Percentiles rank a stretch among this genome's conserved stretches.
Evolutionary conservation across 306 rosid species (phyloP).

Genomic region (Erythrophleum fordii): DNA sequence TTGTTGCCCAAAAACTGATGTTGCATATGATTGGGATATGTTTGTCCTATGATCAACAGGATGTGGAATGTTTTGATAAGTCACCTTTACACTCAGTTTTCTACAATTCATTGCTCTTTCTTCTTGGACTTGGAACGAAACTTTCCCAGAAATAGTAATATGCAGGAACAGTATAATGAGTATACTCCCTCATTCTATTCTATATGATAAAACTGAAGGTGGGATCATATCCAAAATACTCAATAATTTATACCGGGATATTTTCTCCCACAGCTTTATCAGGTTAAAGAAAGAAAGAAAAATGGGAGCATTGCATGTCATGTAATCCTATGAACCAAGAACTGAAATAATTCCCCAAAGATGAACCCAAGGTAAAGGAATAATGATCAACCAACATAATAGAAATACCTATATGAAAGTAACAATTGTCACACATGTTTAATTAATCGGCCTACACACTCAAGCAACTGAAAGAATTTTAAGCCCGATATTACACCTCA

Average conservation of each 20-base stretch:
- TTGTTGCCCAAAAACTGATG: background rate
- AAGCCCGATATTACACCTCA: background rate
- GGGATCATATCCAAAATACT: background rate
- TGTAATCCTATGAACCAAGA: background rate
- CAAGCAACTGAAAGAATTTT: background rate
- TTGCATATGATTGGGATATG: background rate
- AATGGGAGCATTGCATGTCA: background rate
- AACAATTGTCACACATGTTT: background rate
- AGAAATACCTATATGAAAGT: background rate
- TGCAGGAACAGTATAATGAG: background rate
- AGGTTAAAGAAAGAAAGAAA: background rate
- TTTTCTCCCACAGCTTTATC: background rate
- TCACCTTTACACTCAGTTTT: background rate
- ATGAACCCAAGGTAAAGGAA: background rate
- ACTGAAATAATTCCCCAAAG: background rate
- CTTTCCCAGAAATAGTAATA: background rate
- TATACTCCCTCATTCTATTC: background rate
- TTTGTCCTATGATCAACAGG: background rate
- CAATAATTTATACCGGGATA: background rate
- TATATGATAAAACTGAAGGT: background rate
- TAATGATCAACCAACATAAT: background rate
- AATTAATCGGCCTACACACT: background rate
- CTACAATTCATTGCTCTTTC: conserved; percentile 13
- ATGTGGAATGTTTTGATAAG: background rate
- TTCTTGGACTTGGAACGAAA: background rate